Evolutionary conservation across 208 protist species (phyloP).

Genomic region (Acanthamoeba castellanii): DNA sequence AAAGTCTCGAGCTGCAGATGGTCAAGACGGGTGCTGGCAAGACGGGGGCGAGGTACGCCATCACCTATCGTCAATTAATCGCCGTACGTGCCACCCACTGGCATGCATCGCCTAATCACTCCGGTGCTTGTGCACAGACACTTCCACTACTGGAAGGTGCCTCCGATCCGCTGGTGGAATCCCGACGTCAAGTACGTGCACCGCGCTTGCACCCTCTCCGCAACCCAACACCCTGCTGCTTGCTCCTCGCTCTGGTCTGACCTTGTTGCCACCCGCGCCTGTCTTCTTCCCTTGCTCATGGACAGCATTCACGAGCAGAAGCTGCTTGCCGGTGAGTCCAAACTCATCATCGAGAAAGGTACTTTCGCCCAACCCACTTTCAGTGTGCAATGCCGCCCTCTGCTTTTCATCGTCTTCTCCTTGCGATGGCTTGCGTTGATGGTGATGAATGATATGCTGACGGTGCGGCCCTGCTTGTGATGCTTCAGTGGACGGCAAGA

Average conservation of each 20-base stretch:
- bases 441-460: background rate
- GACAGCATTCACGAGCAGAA: constrained; percentile 10
- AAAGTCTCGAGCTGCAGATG: constrained; percentile 28
- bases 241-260: background rate
- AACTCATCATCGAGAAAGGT: constrained; percentile 59
- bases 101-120: background rate
- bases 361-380: background rate
- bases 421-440: background rate
- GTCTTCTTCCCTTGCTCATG: background rate
- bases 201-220: too few relatives aligned
- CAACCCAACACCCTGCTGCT: background rate
- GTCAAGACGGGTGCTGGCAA: constrained; percentile 41
- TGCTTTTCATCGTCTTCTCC: too few relatives aligned
- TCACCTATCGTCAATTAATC: background rate
- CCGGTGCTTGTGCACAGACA: background rate
- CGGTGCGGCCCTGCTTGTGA: background rate
- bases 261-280: background rate
- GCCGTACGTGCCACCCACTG: background rate
- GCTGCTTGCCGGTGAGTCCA: background rate
- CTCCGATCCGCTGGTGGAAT: constrained; percentile 73
- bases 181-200: constrained; percentile 3
- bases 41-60: constrained; percentile 36
- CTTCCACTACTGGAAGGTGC: constrained; percentile 62
- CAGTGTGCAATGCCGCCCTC: background rate
- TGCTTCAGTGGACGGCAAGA: background rate